Evolutionary conservation across 768 basidiomycete genomes (phyloP), one percentile per base, ranked within the genome.

Genomic region (Pseudohyphozyma bogoriensis): DNA sequence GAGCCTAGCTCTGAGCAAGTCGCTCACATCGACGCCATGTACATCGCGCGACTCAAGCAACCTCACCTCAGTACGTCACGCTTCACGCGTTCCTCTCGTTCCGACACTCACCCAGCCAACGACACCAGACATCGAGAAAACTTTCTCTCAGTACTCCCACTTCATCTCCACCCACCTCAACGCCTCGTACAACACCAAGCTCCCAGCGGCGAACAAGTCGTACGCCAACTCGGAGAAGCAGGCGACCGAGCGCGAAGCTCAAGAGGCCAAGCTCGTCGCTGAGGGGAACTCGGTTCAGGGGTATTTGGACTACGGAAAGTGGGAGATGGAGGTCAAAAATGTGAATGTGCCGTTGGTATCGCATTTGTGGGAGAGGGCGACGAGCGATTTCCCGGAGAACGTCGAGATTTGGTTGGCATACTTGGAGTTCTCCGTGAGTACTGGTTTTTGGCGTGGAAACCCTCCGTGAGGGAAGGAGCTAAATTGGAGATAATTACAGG

Each of bases 151-250:
- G 3, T 97, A 93, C 72, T 95, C 92, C 0, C 80, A 84, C 0
- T 95, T 96, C 75, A 88, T 89, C 20, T 88, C 89, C 1, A 80
- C 81, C 56, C 80, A 86, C 73, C 81, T 83, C 67, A 81, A 85
- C 18, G 75, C 79, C n/a, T 79, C 85, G 45, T 97, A 97, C 70
- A 90, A 93, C 69, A 67, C 76, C 0, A 74, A 84, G 10, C 80
- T 96, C 29, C 79, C 93, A 22, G 73, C 80, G 1, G 90, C 89
- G 3, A 89, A 89, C 20, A 85, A 86, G 72, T 73, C 81, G 35
- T 82, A 84, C 20, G 76, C 79, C 22, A 31, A 26, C 26, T 29
- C 62, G 4, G 40, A 29, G 2, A 50, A 46, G 36, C 55, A 42
- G 46, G 35, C 44, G 15, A 56, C 51, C 31, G 64, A 63, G 33